These are phyloP conservation scores for Candida sithepensis DNA, from an alignment of 805 yeast genomes.

Conservation along the genomic window DNA sequence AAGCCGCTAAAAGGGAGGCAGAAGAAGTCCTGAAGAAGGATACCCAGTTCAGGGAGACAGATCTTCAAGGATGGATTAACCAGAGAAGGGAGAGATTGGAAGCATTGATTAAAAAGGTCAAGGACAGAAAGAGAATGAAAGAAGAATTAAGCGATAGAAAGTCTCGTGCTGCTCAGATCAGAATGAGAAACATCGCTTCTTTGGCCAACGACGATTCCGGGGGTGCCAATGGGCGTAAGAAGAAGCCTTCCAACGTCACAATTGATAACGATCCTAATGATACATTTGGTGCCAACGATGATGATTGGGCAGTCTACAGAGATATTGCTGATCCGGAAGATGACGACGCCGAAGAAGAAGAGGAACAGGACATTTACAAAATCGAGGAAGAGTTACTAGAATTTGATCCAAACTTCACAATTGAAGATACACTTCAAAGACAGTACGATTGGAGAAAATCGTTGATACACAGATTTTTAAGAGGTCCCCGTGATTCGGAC, in stretches of 20 bases:
- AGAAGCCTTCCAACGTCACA: constrained; percentile 55
- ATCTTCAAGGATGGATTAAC: constrained; percentile 76
- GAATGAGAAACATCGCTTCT: constrained; percentile 89
- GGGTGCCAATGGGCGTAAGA: constrained; percentile 29
- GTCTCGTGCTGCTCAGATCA: constrained; percentile 84
- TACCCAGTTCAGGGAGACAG: constrained; percentile 69
- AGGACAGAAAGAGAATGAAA: constrained; percentile 65
- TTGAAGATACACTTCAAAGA: constrained; percentile 79
- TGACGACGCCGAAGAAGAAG: constrained; percentile 77
- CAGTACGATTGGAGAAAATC: constrained; percentile 84
- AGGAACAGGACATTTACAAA: constrained; percentile 51
- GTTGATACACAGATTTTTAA: constrained; percentile 72
- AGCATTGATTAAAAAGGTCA: constrained; percentile 53
- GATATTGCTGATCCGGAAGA: constrained; percentile 74
- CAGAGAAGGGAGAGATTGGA: constrained; percentile 62
- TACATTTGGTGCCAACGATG: constrained; percentile 92
- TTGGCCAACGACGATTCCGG: constrained; percentile 63
- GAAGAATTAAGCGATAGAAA: constrained; percentile 84
- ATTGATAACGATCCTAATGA: constrained; percentile 91
- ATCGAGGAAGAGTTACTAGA: constrained; percentile 76
- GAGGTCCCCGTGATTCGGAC: constrained; percentile 87
- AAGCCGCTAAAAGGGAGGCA: constrained; percentile 53
- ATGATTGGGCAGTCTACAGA: constrained; percentile 90
- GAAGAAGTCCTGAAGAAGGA: constrained; percentile 65
- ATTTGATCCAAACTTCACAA: constrained; percentile 79